Percentiles rank a stretch among this genome's conserved stretches.
Conservation (phyloP, 345 rosid species). For the Eucalyptus marginata region DNA sequence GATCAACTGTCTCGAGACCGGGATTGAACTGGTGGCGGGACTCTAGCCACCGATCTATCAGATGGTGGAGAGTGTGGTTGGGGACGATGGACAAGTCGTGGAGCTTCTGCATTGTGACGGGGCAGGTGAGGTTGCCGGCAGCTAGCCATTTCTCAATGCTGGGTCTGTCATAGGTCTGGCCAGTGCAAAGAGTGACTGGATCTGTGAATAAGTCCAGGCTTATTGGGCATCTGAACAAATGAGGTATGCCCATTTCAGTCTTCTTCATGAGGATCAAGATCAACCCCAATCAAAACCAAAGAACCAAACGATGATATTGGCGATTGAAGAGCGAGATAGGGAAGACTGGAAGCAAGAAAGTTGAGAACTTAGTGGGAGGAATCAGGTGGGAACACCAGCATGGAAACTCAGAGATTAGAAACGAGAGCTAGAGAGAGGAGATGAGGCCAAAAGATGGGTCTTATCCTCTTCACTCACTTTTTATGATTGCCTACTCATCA, state of each 20-base stretch:
- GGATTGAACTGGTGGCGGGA: slow-evolving; percentile 13
- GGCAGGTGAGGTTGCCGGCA: slow-evolving; percentile 53
- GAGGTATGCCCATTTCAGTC: slow-evolving; percentile 24
- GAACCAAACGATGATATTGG: background rate
- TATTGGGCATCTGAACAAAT: slow-evolving; percentile 56
- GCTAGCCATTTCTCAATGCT: slow-evolving; percentile 59
- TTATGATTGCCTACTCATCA: too few relatives aligned
- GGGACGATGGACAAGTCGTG: slow-evolving; percentile 47
- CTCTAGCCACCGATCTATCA: slow-evolving; percentile 44
- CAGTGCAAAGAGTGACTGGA: slow-evolving; percentile 63
- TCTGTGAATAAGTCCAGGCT: slow-evolving; percentile 54
- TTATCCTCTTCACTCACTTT: too few relatives aligned
- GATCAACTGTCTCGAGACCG: background rate
- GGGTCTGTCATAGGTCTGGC: slow-evolving; percentile 64
- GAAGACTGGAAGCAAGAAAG: background rate
- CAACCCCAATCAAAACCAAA: background rate
- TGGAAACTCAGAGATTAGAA: background rate
- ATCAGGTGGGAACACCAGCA: background rate
- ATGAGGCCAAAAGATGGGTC: background rate
- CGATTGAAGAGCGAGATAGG: background rate
- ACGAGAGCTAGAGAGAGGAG: background rate
- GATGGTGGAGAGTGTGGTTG: slow-evolving; percentile 49
- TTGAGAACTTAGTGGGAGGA: background rate
- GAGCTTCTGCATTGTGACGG: slow-evolving; percentile 70
- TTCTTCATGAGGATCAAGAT: background rate